These are phyloP conservation scores for Colletotrichum sublineola DNA, from an alignment of 2,329 filamentous ascomycete species.

Conservation along the genomic window DNA sequence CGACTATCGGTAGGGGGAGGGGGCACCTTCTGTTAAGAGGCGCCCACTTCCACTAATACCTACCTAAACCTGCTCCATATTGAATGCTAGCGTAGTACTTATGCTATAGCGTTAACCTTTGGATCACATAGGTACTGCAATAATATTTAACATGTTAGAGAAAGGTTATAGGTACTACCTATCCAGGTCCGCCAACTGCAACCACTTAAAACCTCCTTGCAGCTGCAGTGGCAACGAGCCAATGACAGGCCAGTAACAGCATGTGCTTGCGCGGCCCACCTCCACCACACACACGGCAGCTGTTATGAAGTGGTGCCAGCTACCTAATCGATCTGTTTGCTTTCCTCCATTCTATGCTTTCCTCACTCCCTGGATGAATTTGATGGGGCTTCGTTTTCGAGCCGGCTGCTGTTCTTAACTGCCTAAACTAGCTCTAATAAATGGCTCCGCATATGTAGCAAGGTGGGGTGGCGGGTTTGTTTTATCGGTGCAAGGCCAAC, in stretches of 20 bases:
- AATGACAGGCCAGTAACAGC: slow-evolving; percentile 7
- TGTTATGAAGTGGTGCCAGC: not conserved
- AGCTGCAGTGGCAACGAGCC: slow-evolving; percentile 22
- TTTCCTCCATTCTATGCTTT: not conserved
- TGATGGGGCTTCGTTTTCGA: not conserved
- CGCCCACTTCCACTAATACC: not conserved
- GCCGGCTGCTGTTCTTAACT: not conserved
- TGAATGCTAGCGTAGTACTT: too few relatives aligned
- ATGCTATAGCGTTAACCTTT: too few relatives aligned
- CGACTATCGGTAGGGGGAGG: not conserved
- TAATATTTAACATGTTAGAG: too few relatives aligned
- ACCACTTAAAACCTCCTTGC: slow-evolving; percentile 42
- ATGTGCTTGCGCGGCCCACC: slow-evolving; percentile 3
- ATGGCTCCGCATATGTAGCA: not conserved
- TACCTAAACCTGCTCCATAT: too few relatives aligned
- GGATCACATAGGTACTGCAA: too few relatives aligned
- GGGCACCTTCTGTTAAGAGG: not conserved
- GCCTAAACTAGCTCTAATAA: not conserved
- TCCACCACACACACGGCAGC: not conserved
- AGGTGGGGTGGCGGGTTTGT: not conserved
- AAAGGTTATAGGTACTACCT: too few relatives aligned
- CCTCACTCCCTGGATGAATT: not conserved
- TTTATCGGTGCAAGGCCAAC: not conserved
- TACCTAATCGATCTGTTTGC: not conserved
- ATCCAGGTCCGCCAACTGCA: slow-evolving; percentile 15